Percentiles rank a stretch among this genome's conserved stretches.
These are phyloP conservation scores for Aspergillus pseudonomiae DNA, from an alignment of 2,329 filamentous ascomycete genomes.

Conservation along the genomic window DNA sequence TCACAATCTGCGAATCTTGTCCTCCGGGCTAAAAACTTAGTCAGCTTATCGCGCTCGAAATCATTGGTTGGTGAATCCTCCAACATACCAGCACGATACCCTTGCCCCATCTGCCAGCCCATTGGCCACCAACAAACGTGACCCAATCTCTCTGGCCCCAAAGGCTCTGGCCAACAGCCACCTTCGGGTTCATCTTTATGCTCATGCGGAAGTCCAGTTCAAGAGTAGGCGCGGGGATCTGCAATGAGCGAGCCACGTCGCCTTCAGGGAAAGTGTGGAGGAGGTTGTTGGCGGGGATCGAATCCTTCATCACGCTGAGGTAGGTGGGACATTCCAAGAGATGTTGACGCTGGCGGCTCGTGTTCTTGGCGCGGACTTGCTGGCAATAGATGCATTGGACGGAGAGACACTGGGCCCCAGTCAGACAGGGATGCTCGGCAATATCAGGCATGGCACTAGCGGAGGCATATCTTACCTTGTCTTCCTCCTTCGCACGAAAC, in stretches of 20 bases:
- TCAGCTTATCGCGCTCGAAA: conserved; percentile 13
- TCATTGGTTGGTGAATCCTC: neutral
- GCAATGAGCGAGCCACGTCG: conserved; percentile 51
- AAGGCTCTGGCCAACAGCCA: conserved; percentile 49
- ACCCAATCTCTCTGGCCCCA: conserved; percentile 58
- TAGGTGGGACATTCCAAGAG: conserved; percentile 54
- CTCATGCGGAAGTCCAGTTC: conserved; percentile 58
- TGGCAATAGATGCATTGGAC: conserved; percentile 56
- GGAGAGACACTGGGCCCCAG: conserved; percentile 45
- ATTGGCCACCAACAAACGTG: conserved; percentile 54
- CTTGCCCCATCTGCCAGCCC: conserved; percentile 57
- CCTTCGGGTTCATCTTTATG: conserved; percentile 55
- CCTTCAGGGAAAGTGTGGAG: conserved; percentile 55
- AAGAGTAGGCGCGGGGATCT: conserved; percentile 51
- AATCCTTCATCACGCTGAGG: conserved; percentile 56
- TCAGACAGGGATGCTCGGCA: conserved; percentile 7
- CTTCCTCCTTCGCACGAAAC: conserved; percentile 51
- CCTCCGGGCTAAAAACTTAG: conserved; percentile 46
- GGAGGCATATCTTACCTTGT: conserved; percentile 39
- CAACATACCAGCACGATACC: conserved; percentile 52
- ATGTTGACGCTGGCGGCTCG: conserved; percentile 54
- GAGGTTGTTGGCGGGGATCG: conserved; percentile 55
- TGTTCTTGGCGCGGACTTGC: conserved; percentile 54
- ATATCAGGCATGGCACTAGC: neutral
- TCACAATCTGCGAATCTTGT: conserved; percentile 53